Conservation (phyloP, 1,139 yeast species). For the Debaryomyces fabryi region DNA sequence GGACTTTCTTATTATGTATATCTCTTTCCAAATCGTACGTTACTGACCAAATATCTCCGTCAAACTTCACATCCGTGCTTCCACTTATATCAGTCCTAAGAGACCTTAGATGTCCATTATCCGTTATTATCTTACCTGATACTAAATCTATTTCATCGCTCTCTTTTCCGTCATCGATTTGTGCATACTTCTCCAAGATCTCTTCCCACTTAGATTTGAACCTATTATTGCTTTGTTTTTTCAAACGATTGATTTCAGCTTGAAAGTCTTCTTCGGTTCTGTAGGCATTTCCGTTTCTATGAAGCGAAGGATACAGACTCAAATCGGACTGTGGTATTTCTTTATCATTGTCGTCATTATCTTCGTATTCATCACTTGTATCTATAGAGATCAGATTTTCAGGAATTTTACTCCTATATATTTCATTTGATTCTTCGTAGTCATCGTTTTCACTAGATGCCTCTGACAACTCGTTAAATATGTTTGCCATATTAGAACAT, state of each 20-base stretch:
- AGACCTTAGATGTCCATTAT: conserved; percentile 65
- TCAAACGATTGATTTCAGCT: conserved; percentile 25
- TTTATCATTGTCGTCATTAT: conserved; percentile 8
- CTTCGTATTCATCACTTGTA: conserved; percentile 15
- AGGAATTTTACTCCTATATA: background rate
- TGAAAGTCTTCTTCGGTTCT: conserved; percentile 21
- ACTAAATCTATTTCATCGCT: conserved; percentile 68
- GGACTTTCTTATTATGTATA: conserved; percentile 11
- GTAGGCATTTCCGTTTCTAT: background rate
- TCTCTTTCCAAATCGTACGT: conserved; percentile 24
- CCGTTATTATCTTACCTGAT: conserved; percentile 61
- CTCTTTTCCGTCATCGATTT: conserved; percentile 50
- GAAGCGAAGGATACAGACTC: conserved; percentile 8
- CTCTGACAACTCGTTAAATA: background rate
- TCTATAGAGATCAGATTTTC: conserved; percentile 22
- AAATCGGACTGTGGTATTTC: background rate
- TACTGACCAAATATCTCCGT: conserved; percentile 26
- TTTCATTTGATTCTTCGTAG: background rate
- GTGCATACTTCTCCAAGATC: conserved; percentile 57
- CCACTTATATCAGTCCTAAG: conserved; percentile 20
- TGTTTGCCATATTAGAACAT: conserved; percentile 1
- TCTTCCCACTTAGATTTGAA: conserved; percentile 54
- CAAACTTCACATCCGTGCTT: conserved; percentile 11
- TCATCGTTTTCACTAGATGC: background rate
- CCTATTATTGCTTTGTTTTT: conserved; percentile 30